Conservation (phyloP, 2,329 filamentous ascomycete genomes). For the Madurella fahalii region DNA sequence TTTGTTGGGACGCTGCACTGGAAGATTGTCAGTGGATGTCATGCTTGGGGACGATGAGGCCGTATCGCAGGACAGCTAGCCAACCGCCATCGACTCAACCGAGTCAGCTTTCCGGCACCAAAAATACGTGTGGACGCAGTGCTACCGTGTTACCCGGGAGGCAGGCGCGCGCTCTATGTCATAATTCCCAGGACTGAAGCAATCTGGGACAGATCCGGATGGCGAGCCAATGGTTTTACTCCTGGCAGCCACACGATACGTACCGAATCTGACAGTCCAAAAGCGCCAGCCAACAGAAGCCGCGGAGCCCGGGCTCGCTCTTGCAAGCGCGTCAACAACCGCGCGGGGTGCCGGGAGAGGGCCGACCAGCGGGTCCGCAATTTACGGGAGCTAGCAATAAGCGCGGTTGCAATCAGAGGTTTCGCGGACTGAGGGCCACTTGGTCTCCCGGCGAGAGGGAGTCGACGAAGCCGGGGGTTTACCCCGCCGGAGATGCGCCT, state of each 20-base stretch:
- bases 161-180: constrained; percentile 26
- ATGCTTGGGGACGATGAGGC: no score
- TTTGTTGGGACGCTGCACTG: no score
- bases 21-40: no score
- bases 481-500: constrained; percentile 7
- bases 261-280: constrained; percentile 1
- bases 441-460: neutral
- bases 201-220: neutral
- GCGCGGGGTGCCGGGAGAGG: constrained; percentile 20
- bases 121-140: neutral
- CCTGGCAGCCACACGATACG: constrained; percentile 4
- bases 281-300: constrained; percentile 21
- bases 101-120: no score
- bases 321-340: constrained; percentile 26
- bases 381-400: constrained; percentile 16
- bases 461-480: neutral
- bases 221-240: constrained; percentile 19
- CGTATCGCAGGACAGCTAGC: no score
- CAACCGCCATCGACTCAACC: no score
- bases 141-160: constrained; percentile 14
- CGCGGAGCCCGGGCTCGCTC: neutral
- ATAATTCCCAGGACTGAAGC: constrained; percentile 12
- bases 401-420: constrained; percentile 12
- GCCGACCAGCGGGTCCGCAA: neutral
- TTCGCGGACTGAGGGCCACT: constrained; percentile 10